Evolutionary conservation across 768 basidiomycete genomes (phyloP).

Genomic region (Termitomyces sp.): DNA sequence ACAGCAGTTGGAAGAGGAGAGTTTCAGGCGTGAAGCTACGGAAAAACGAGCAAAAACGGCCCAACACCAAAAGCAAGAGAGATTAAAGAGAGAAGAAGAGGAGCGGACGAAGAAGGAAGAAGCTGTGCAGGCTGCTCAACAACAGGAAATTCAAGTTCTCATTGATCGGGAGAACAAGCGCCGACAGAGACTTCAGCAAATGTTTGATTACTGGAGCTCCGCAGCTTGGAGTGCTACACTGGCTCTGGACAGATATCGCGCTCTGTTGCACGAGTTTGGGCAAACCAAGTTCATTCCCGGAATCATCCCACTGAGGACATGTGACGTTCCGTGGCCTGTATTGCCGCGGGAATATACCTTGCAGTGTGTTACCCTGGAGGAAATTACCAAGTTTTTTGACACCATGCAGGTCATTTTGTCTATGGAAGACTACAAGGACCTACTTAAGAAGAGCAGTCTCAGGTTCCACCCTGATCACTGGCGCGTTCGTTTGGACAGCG

Average conservation of each 20-base stretch:
- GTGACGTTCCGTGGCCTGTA: constrained; percentile 75
- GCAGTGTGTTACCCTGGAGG: constrained; percentile 65
- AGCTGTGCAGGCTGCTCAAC: constrained; percentile 12
- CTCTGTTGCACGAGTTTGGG: constrained; percentile 61
- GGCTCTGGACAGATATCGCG: constrained; percentile 67
- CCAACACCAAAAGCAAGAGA: constrained; percentile 15
- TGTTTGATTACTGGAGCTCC: constrained; percentile 49
- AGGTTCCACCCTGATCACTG: constrained; percentile 81
- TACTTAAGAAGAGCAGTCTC: constrained; percentile 67
- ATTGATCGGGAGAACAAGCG: constrained; percentile 29
- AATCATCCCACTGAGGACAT: constrained; percentile 49
- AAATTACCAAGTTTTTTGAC: constrained; percentile 69
- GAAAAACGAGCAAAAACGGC: constrained; percentile 18
- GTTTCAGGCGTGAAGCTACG: constrained; percentile 16
- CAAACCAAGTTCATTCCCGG: constrained; percentile 46
- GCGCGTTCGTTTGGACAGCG: constrained; percentile 58
- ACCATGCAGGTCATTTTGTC: constrained; percentile 48
- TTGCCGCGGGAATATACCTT: constrained; percentile 50
- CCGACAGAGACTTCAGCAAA: constrained; percentile 35
- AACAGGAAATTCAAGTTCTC: constrained; percentile 15
- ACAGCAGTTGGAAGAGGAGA: constrained; percentile 39
- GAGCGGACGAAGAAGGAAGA: constrained; percentile 15
- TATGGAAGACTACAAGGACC: constrained; percentile 53
- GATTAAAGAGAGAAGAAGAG: constrained; percentile 24
- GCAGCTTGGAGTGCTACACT: constrained; percentile 61